Base-by-base conservation (phyloP, 2,329 filamentous ascomycete genomes). In the Verticillium nubilum region DNA sequence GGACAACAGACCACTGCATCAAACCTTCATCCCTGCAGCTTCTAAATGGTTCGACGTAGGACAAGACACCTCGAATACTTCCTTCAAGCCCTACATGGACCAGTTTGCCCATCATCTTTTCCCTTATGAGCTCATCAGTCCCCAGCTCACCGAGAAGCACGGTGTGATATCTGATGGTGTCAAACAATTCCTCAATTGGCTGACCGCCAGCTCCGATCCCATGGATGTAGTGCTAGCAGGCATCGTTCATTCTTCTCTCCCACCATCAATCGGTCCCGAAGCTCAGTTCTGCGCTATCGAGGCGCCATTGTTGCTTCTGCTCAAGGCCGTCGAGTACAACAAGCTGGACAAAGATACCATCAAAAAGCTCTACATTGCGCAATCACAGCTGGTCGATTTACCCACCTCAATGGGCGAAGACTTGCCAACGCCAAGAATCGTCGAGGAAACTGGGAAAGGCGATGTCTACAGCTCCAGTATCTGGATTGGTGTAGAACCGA, bases 381-480 rank as follows among this genome's bases (percentile, higher is more conserved):
- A 98, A 74, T 89, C 87, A 15, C 80, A 88, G 31, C 79, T 97
- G 2, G 69, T 79, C 4, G 83, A 89, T 59, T 81, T 98, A 0
- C 92, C 94, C 0, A 57, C 66, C 0, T 63, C 73, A 1, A 74
- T 97, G 1, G 82, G 79, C 59, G 69, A 78, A 3, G 91, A 96
- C 66, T 71, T 97, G 0, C 87, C 88, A 0, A 81, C 82, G 0
- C 93, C 92, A 0, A 70, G 78, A 0, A 67, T 93, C 4, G 85
- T 96, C 3, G 72, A 68, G 3, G 70, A 76, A 6, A 81, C 85
- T 1, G 90, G 90, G 0, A 89, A 84, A 65, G 92, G 91, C 2
- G 93, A 97, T 70, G 75, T 97, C n/a, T 97, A 98, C 70, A 85
- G 82, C 66, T 88, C 89, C 0, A 96, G 90, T 66, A 78, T 98